Base-by-base conservation (phyloP, 331 rosid genomes). In the Malus hybrid region DNA sequence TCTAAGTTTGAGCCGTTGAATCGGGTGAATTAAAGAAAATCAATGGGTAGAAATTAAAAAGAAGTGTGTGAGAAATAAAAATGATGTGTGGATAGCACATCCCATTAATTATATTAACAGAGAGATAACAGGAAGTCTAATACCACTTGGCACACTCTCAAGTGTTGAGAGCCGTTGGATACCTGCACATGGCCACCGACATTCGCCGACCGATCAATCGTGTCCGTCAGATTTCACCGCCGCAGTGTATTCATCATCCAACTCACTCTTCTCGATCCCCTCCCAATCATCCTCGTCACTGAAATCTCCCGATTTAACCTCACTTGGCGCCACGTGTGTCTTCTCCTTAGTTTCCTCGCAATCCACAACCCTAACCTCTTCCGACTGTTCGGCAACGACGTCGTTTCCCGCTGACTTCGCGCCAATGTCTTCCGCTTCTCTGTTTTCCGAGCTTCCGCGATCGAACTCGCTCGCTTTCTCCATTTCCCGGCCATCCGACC, bases 261-360 rank as follows among this genome's bases (percentile, higher is more conserved):
- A 36, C 64, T 87, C 96, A 50, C 85, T 88, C 75, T 86, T 89
- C 78, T 92, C 96, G 39, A 92, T 84, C 60, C 96, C 97, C 79
- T 92, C 97, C 97, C 97, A 92, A 46, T 89, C 97, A 61, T 92
- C 95, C 28, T 90, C 92, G 5, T 84, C 90, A 5, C 55, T 69
- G 22, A 18, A 63, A 66, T 39, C 64, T 5, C 20, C 81, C 73
- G 52, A 65, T 19, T n/a, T 54, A 46, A 72, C 73, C 72, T 64
- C 81, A 39, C 54, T 36, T 10, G 13, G 12, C 32, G 28, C 78
- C 15, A 73, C 84, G 20, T 20, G 34, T 22, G 34, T 61, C 33
- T 70, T 69, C n/a, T 66, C 82, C 36, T 76, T 46, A 2, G 7
- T 6, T 46, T 71, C 83, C 9, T n/a, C 50, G 44, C 13, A 32